phyloP scores from a whole-genome alignment of 1,139 yeast species.

The Geotrichum citri-aurantii region DNA sequence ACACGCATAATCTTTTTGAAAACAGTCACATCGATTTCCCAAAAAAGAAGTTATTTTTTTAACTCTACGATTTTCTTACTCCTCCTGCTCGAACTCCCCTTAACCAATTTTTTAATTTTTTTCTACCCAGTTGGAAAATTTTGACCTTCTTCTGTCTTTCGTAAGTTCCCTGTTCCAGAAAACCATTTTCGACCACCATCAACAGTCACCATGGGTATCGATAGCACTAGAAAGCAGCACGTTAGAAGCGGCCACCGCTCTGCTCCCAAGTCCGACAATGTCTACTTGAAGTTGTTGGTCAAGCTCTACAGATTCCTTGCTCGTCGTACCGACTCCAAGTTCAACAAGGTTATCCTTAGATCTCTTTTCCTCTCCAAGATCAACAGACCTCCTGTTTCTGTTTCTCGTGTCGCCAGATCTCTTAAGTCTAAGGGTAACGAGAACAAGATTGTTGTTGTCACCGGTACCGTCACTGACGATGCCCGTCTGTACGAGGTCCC shows the following conservation, averaged over 20 bases:
- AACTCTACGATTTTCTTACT: not conserved
- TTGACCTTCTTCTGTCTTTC: conserved; percentile 5
- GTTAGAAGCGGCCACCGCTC: conserved; percentile 92
- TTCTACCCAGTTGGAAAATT: conserved; percentile 2
- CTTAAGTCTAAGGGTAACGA: conserved; percentile 78
- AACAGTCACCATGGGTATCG: conserved; percentile 76
- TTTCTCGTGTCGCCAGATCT: conserved; percentile 84
- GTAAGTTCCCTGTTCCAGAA: conserved; percentile 12
- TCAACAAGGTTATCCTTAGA: conserved; percentile 95
- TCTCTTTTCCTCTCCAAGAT: conserved; percentile 94
- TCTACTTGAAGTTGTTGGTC: conserved; percentile 95
- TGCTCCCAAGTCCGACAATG: conserved; percentile 99
- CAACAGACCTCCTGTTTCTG: conserved; percentile 99
- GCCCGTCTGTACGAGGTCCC: conserved; percentile 91
- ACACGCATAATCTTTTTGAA: not conserved
- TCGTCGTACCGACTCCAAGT: conserved; percentile 97
- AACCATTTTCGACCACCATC: conserved; percentile 9
- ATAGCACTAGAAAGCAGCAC: conserved; percentile 95
- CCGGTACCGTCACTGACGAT: conserved; percentile 99
- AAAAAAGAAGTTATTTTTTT: not conserved
- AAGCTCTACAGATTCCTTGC: conserved; percentile 98
- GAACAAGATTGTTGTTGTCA: conserved; percentile 92
- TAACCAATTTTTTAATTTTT: not conserved
- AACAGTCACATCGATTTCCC: not conserved
- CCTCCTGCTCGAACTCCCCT: not conserved